Conservation (phyloP, 2,329 filamentous ascomycete genomes). For the Alternaria angustiovoidea region DNA sequence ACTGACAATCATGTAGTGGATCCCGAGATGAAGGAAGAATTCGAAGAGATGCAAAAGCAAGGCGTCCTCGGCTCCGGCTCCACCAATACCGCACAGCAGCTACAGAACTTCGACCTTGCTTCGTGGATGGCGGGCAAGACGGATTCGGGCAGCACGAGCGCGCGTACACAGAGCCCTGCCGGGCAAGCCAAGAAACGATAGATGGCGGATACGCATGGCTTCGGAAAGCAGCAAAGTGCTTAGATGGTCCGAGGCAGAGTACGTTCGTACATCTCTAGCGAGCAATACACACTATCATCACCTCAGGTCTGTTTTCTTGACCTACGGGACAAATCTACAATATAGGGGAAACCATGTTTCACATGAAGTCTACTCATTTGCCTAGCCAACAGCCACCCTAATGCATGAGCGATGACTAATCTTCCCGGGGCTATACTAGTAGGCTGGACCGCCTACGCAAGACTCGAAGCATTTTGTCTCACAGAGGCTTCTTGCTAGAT, state of each 20-base stretch:
- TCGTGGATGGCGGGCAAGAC: constrained; percentile 71
- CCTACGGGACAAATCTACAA: too few species aligned
- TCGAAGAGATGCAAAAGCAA: constrained; percentile 86
- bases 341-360: too few species aligned
- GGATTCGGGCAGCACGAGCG: constrained; percentile 28
- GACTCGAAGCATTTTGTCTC: not conserved
- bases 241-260: not conserved
- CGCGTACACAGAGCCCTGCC: constrained; percentile 41
- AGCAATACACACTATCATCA: not conserved
- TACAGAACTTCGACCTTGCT: constrained; percentile 73
- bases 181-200: constrained; percentile 35
- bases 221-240: not conserved
- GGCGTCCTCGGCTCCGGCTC: constrained; percentile 63
- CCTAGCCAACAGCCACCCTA: not conserved
- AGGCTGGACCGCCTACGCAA: not conserved
- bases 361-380: not conserved
- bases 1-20: constrained; percentile 73
- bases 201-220: not conserved
- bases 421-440: not conserved
- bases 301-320: too few species aligned
- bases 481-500: not conserved
- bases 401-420: not conserved
- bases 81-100: constrained; percentile 56
- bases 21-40: constrained; percentile 91
- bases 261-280: not conserved